Base-by-base conservation (phyloP, 2,329 filamentous ascomycete species). In the Periconia macrospinosa region DNA sequence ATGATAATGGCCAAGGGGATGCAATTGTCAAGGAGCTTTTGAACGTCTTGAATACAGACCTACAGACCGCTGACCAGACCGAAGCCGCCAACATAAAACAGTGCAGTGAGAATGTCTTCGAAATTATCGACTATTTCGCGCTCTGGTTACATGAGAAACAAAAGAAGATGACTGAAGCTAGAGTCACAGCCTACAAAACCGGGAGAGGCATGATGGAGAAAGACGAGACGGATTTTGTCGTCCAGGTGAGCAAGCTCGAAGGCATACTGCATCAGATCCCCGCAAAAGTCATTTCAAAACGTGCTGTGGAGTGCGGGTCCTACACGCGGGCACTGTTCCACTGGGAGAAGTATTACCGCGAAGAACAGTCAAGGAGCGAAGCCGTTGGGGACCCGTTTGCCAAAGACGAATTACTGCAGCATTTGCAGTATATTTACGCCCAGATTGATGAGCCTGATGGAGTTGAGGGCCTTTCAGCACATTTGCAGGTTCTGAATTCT, bases 401-500 rank as follows among this genome's bases (percentile, higher is more conserved):
- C 45, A 69, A 80, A 44, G 81, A 88, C 49, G 81, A 85, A 20
- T 80, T 94, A 3, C 83, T 95, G 55, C 85, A 91, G 61, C 85
- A 87, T 56, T 78, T 99, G 20, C 93, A 97, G 68, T 87, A 93
- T 49, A 96, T 99, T 17, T 99, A 99, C 73, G 91, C 91, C 1
- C 90, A 97, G 63, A 97, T 99, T 56, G 94, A 99, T 67, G 94
- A 99, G 65, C 95, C 94, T 0, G 94, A 99, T 72, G 92, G 93
- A 1, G 87, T 99, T 33, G 92, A 97, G 69, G 94, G 94, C 2
- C 93, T 99, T 56, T 96, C 93, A 1, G 86, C 91, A 18, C 89
- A 94, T 69, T 79, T 97, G 2, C 88, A 89, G 54, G 86, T 92
- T 11, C 79, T 97, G n/a, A 90, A 95, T 60, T 88, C 97, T 47